phyloP scores from a whole-genome alignment of 2,329 filamentous ascomycete species.

The Tothia fuscella region DNA sequence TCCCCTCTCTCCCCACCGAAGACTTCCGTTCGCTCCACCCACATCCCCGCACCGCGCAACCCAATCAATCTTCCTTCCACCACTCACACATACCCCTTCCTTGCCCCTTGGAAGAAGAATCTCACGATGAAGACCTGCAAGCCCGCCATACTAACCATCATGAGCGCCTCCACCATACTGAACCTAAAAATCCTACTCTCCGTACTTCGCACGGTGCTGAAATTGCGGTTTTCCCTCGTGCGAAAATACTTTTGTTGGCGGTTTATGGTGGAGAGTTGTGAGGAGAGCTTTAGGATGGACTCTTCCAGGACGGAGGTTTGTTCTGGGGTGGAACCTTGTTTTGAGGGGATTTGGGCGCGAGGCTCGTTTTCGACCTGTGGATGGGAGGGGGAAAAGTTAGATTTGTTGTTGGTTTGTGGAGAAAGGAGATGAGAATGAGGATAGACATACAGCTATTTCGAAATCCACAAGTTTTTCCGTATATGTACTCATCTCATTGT shows the following conservation, averaged over 20 bases:
- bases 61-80: too few species aligned
- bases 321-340: constrained; percentile 78
- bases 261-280: constrained; percentile 84
- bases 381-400: neutral
- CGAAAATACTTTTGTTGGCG: constrained; percentile 99
- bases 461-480: constrained; percentile 97
- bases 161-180: constrained; percentile 77
- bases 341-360: constrained; percentile 65
- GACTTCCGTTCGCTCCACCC: too few species aligned
- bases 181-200: constrained; percentile 96
- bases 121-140: constrained; percentile 94
- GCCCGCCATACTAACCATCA: constrained; percentile 92
- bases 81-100: constrained; percentile 43
- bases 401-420: neutral
- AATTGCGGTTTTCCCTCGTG: constrained; percentile 96
- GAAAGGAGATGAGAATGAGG: neutral
- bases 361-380: constrained; percentile 78
- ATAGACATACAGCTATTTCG: constrained; percentile 68
- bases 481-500: constrained; percentile 96
- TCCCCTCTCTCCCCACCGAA: too few species aligned
- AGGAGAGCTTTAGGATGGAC: constrained; percentile 87
- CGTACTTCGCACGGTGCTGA: constrained; percentile 93
- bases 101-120: constrained; percentile 94
- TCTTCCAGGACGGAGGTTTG: constrained; percentile 84
- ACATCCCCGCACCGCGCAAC: too few species aligned